These are phyloP conservation scores for Moricandia arvensis DNA, from an alignment of 345 rosid species.

Conservation along the genomic window DNA sequence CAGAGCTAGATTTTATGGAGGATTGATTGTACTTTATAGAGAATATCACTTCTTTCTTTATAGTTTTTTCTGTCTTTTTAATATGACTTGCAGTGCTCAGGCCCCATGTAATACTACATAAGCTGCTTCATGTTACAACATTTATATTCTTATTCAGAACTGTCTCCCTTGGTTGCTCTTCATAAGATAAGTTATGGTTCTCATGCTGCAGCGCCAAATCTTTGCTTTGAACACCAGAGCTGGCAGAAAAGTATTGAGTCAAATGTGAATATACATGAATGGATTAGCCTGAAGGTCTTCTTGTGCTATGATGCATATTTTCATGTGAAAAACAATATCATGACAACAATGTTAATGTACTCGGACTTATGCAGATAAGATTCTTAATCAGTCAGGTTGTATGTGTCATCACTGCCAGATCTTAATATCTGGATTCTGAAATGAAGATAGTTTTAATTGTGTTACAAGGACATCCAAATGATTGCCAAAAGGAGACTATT, in stretches of 20 bases:
- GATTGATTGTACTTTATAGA: slow-evolving; percentile 1
- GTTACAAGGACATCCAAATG: background rate
- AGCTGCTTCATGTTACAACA: background rate
- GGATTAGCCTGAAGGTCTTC: background rate
- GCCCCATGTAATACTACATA: background rate
- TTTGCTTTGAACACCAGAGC: background rate
- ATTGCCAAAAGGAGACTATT: background rate
- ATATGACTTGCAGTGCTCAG: background rate
- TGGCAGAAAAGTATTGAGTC: background rate
- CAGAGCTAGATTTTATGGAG: background rate
- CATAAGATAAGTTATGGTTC: background rate
- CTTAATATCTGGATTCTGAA: slow-evolving; percentile 1
- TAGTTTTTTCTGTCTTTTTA: background rate
- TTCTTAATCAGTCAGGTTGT: background rate
- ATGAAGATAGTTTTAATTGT: background rate
- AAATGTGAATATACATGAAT: slow-evolving; percentile 7
- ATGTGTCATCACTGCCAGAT: slow-evolving; percentile 24
- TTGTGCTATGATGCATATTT: background rate
- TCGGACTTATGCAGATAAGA: slow-evolving; percentile 20
- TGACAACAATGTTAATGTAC: background rate
- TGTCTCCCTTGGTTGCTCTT: slow-evolving; percentile 5
- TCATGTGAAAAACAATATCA: background rate
- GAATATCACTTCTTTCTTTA: background rate
- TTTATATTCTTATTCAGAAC: background rate
- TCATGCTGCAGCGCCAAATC: slow-evolving; percentile 9